A percentile compares a stretch with the other conserved stretches of the same genome.
Conservation (phyloP, 306 rosid species). For the Vigna hirtella region DNA sequence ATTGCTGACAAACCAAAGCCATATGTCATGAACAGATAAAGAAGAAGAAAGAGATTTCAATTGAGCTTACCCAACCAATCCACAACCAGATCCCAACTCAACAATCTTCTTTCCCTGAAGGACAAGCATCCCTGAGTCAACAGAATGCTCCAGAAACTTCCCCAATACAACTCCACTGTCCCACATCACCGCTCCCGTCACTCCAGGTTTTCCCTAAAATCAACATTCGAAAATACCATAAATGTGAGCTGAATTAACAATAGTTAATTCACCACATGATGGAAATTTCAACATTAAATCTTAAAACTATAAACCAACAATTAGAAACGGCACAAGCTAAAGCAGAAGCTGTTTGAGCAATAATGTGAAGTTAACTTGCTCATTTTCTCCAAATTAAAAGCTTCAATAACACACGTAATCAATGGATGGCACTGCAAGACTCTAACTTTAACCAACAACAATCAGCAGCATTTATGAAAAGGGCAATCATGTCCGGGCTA, state of each 20-base stretch:
- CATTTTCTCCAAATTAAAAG: neutral
- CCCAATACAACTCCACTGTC: conserved; percentile 84
- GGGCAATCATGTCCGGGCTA: conserved; percentile 14
- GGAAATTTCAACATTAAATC: neutral
- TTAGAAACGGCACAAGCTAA: neutral
- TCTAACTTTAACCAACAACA: conserved; percentile 28
- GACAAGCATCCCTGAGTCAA: conserved; percentile 66
- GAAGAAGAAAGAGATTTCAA: conserved; percentile 28
- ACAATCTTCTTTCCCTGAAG: conserved; percentile 74
- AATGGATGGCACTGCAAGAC: conserved; percentile 24
- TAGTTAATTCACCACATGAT: neutral
- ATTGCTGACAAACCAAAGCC: neutral
- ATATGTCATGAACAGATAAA: conserved; percentile 25
- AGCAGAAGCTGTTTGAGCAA: conserved; percentile 7
- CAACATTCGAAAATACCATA: conserved; percentile 40
- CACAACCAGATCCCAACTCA: conserved; percentile 88
- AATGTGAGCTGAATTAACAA: conserved; percentile 41
- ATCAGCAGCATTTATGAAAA: conserved; percentile 5
- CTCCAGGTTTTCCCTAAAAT: conserved; percentile 75
- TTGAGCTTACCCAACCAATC: conserved; percentile 74
- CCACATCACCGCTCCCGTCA: conserved; percentile 93
- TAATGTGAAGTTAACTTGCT: neutral
- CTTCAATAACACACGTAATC: neutral
- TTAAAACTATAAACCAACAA: conserved; percentile 16
- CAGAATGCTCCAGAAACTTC: conserved; percentile 85